Evolutionary conservation across 2,329 filamentous ascomycete species (phyloP).

Genomic region (Xylaria hypoxylon): DNA sequence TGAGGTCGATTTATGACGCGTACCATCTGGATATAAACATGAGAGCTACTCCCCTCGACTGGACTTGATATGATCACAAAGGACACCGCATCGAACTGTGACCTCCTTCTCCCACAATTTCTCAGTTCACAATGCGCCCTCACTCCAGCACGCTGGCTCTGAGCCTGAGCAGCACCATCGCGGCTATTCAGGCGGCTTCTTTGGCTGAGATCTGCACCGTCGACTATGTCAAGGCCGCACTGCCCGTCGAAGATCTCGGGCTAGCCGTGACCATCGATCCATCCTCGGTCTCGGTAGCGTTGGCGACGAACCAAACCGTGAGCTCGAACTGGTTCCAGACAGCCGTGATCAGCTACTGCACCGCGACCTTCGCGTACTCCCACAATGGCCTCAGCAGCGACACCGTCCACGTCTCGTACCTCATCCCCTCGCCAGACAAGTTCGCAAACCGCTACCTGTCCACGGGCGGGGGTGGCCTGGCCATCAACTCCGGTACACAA

Average conservation of each 20-base stretch:
- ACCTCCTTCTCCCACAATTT: not conserved
- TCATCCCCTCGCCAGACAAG: conserved; percentile 40
- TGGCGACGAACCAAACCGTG: conserved; percentile 51
- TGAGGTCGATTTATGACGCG: conserved; percentile 6
- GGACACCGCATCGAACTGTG: not conserved
- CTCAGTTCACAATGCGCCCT: conserved; percentile 24
- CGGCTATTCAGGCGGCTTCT: conserved; percentile 15
- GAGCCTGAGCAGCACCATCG: conserved; percentile 17
- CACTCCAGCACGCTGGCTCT: conserved; percentile 13
- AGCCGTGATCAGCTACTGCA: conserved; percentile 42
- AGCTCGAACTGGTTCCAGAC: conserved; percentile 46
- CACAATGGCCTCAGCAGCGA: conserved; percentile 42
- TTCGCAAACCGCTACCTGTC: conserved; percentile 47
- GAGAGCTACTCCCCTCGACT: conserved; percentile 1
- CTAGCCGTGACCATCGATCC: conserved; percentile 48
- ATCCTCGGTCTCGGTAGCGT: conserved; percentile 46
- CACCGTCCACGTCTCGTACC: conserved; percentile 42
- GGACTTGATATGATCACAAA: not conserved
- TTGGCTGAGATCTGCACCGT: conserved; percentile 37
- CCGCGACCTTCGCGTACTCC: conserved; percentile 45
- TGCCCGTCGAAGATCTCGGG: conserved; percentile 43
- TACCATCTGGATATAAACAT: conserved; percentile 25
- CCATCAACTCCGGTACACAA: conserved; percentile 50
- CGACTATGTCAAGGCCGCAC: conserved; percentile 37
- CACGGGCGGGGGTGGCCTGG: conserved; percentile 53